Conservation (phyloP, 2,329 filamentous ascomycete species). For the Ophiostoma triangulosporum region DNA sequence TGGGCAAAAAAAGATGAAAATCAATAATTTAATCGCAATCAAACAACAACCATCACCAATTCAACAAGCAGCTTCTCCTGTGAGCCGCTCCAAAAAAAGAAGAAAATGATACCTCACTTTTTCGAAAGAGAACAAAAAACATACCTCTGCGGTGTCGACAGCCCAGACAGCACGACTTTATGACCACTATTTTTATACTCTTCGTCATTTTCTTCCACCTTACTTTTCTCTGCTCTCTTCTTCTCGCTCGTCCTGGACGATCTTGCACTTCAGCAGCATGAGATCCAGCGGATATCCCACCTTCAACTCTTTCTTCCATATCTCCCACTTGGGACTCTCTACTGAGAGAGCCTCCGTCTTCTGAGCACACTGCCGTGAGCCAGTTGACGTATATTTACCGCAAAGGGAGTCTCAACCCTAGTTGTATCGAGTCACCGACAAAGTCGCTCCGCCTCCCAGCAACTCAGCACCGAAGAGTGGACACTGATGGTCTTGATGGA, state of each 20-base stretch:
- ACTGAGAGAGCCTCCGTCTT: neutral
- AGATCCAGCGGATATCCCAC: neutral
- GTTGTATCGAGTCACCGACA: neutral
- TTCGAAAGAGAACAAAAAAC: neutral
- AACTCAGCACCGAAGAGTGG: constrained; percentile 57
- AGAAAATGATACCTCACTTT: neutral
- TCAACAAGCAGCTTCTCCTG: neutral
- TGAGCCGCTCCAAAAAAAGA: constrained; percentile 3
- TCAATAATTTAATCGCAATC: neutral
- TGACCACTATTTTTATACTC: neutral
- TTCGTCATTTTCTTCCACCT: constrained; percentile 22
- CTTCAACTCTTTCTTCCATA: neutral
- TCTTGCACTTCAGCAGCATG: neutral
- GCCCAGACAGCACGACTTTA: constrained; percentile 1
- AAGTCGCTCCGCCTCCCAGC: constrained; percentile 41
- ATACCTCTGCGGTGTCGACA: constrained; percentile 1
- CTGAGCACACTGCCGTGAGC: neutral
- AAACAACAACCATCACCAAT: neutral
- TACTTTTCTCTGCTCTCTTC: neutral
- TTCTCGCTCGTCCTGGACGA: neutral
- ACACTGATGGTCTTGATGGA: constrained; percentile 5
- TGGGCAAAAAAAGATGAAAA: constrained; percentile 1
- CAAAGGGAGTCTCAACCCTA: neutral
- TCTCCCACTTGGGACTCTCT: neutral
- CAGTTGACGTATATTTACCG: neutral